Evolutionary conservation across 202 grass and related monocot genomes (phyloP), one percentile per base, ranked within the genome.

Genomic region (Cymbopogon flexuosus): DNA sequence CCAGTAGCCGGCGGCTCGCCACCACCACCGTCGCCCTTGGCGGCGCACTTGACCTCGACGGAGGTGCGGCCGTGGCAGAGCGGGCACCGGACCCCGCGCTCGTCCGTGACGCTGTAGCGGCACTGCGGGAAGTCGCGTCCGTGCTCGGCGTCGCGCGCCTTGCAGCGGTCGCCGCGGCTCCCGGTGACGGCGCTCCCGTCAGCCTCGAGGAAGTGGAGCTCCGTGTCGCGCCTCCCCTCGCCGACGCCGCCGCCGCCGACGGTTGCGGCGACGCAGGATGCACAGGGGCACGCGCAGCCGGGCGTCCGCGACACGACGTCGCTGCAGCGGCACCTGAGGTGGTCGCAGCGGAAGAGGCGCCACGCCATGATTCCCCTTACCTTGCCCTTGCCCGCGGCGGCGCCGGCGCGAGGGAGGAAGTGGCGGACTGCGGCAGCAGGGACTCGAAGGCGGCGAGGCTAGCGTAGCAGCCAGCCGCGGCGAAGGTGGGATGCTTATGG

Each of bases 401-500:
- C 10, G 0, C 7, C 19, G 39, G 39, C 39, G 19, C 66, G 66
- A 23, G 2, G 11, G 60, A 31, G 60, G 60, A 14, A 3, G 62
- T 24, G 12, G 66, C 2, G 11, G 19, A 6, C 30, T 33, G 11
- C 31, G 39, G 63, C 60, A 90, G 21, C 7, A 16, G 46, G 5
- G 71, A 4, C 18, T 54, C 68, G 13, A 81, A 67, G 13, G 34
- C 22, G 22, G 79, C 68, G 8, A 87, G 5, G 15, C 82, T 84
- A 3, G 9, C 66, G 1, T 70, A 62, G 22, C 52, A 33, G 0
- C 67, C 35, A 0, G 31, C 1, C 13, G 18, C 87, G 78, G 58
- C 31, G 71, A 11, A 56, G 2, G 49, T 9, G 3, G 71, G 71
- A 19, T 74, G 49, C 49, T 75, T 11, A 11, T 2, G 52, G 18